A percentile compares a stretch with the other conserved stretches of the same genome.
phyloP scores from a whole-genome alignment of 371 early-diverging fungal species.

The Mortierella sp. region DNA sequence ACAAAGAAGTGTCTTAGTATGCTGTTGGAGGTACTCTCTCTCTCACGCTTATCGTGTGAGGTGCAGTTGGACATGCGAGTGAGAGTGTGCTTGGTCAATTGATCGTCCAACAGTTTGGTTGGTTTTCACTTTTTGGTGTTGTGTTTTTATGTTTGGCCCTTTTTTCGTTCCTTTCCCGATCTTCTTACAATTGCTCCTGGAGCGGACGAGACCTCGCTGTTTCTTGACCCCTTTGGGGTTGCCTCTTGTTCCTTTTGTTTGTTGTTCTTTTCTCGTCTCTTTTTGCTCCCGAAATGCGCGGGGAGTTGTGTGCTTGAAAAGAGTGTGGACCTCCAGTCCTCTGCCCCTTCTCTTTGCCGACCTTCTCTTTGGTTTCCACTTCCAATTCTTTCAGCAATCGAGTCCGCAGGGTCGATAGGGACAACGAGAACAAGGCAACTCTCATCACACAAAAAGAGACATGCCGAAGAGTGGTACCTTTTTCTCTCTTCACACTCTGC shows the following conservation, averaged over 20 bases:
- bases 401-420: constrained; percentile 1
- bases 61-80: not conserved
- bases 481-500: not conserved
- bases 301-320: not conserved
- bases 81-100: not conserved
- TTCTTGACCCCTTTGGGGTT: not conserved
- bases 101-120: constrained; percentile 12
- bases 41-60: not conserved
- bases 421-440: not conserved
- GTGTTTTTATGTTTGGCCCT: not conserved
- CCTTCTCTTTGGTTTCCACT: not conserved
- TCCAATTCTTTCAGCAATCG: not conserved
- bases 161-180: not conserved
- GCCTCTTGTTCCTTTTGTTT: not conserved
- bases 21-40: not conserved
- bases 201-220: not conserved
- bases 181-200: constrained; percentile 2
- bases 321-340: constrained; percentile 6
- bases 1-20: not conserved
- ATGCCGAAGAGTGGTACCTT: not conserved
- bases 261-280: not conserved
- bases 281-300: not conserved
- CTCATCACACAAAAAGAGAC: not conserved
- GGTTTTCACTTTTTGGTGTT: not conserved
- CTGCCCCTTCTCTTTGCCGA: not conserved